Percentiles rank a stretch among this genome's conserved stretches.
phyloP scores from a whole-genome alignment of 768 basidiomycete species.

The Melanogaster broomeanus region DNA sequence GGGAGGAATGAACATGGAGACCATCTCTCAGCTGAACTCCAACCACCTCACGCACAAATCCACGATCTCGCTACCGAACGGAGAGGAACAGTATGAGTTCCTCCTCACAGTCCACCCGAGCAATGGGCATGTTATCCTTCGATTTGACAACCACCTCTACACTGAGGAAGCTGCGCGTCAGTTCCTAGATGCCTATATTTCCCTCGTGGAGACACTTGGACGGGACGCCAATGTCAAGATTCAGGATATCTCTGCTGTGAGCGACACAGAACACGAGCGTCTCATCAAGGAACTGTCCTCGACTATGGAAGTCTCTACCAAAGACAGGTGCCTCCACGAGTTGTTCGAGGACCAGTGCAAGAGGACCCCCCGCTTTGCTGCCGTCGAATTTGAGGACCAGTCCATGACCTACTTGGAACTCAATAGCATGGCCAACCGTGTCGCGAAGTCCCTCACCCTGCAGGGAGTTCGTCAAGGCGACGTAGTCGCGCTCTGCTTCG shows the following conservation, averaged over 20 bases:
- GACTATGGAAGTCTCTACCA: constrained; percentile 6
- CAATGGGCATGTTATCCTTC: constrained; percentile 25
- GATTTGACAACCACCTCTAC: constrained; percentile 31
- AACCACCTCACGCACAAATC: constrained; percentile 19
- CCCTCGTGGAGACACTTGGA: constrained; percentile 26
- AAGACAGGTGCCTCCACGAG: constrained; percentile 18
- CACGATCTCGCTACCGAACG: constrained; percentile 24
- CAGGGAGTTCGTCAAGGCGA: constrained; percentile 27
- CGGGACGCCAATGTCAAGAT: constrained; percentile 11
- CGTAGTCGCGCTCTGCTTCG: constrained; percentile 29
- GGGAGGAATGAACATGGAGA: constrained; percentile 30
- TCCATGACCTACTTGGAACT: constrained; percentile 33
- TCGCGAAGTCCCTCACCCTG: constrained; percentile 28
- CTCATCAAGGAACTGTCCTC: constrained; percentile 30
- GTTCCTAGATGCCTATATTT: constrained; percentile 31
- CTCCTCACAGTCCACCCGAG: constrained; percentile 26
- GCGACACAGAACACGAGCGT: constrained; percentile 12
- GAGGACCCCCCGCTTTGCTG: constrained; percentile 21
- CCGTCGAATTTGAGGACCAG: constrained; percentile 30
- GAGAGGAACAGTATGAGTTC: constrained; percentile 26
- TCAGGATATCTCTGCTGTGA: constrained; percentile 19
- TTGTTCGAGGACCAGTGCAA: constrained; percentile 18
- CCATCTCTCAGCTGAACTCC: constrained; percentile 20
- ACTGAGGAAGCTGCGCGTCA: constrained; percentile 29
- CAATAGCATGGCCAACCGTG: constrained; percentile 32